Base-by-base conservation (phyloP, 2,329 filamentous ascomycete genomes). In the Byssothecium circinans region DNA sequence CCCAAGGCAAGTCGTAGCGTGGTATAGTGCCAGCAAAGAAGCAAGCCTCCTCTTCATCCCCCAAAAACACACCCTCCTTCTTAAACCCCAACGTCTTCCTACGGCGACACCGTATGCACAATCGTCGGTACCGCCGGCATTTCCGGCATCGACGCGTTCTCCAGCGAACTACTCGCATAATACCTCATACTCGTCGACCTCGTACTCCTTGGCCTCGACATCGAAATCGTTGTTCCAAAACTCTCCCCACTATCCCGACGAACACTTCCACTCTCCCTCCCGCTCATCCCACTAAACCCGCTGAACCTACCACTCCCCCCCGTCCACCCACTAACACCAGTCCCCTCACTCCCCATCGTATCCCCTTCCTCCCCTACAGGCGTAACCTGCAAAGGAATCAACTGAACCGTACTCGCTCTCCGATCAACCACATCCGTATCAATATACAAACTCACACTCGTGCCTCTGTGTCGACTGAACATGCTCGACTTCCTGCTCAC, bases 371-470 rank as follows among this genome's bases (percentile, higher is more conserved):
- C 57, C 7, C 62, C 57, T 4, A 52, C 47, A 1, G 62, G 57
- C 2, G 60, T 65, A 43, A 67, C 41, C 18, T 64, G 62, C 2
- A 69, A 53, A 2, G 67, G 64, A 2, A 65, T 54, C 14, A 68
- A 49, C 2, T 57, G 60, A 7, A 67, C 64, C 27, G 56, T 54
- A 44, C 56, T 61, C n/a, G 47, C 41, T 8, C 56, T 47, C 29
- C 56, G 59, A 50, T 47, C 51, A 2, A 62, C 53, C 12, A 43
- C 38, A 32, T 62, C 54, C 4, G 54, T 47, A 46, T 67, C 60
- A 40, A 69, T 55, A 32, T 66, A 68, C 10, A 69, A 43, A 0
- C 58, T 62, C 8, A 69, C 54, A 41, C 61, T 68, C 43, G 59
- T 60, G 19, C 47, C 33, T n/a, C 35, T 51, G n/a, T 64, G 47